Base-by-base conservation (phyloP, 2,329 filamentous ascomycete genomes). In the Colletotrichum melonis region DNA sequence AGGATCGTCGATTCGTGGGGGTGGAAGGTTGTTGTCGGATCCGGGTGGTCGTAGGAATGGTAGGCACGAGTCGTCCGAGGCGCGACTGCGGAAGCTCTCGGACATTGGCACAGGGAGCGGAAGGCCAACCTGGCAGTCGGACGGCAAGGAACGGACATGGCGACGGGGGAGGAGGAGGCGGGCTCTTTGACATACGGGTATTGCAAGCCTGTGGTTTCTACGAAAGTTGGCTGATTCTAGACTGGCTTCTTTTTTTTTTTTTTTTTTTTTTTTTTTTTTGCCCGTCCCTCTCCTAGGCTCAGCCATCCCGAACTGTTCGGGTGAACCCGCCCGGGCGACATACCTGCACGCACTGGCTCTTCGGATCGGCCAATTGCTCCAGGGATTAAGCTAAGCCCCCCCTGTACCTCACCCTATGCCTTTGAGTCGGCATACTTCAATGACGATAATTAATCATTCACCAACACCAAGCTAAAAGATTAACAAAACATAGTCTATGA, bases 1-100 rank as follows among this genome's bases (percentile, higher is more conserved):
- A 99, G 93, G 80, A 98, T 97, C 69, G 90, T 85, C 56, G 88
- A 86, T 86, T 98, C 95, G 81, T 89, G 88, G 75, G 86, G 82
- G 79, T 88, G 91, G 87, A 94, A 97, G 74, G 89, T 87, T 49
- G 83, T 83, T 2, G 89, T 85, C 16, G 90, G 85, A 7, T 88
- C 79, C 1, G 90, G 87, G 79, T 95, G 92, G 79, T 94, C 90
- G 83, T 92, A 88, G 74, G 94, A 95, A 84, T 97, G 93, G 86
- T 95, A 97, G 65, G 79, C 63, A 71, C 84, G 84, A 69, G 68
- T 71, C 35, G 46, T 42, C 24, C 28, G 71, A 22, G 11, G 24
- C n/a, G 19, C 49, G 19, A 42, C 8, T 3, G 54, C 28, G 38
- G 24, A 14, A 6, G 22, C 22, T 16, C 35, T 67, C 32, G 57